Evolutionary conservation across 805 yeast species (phyloP), one percentile per base, ranked within the genome.

Genomic region (Tetrapisispora pingtungensis): DNA sequence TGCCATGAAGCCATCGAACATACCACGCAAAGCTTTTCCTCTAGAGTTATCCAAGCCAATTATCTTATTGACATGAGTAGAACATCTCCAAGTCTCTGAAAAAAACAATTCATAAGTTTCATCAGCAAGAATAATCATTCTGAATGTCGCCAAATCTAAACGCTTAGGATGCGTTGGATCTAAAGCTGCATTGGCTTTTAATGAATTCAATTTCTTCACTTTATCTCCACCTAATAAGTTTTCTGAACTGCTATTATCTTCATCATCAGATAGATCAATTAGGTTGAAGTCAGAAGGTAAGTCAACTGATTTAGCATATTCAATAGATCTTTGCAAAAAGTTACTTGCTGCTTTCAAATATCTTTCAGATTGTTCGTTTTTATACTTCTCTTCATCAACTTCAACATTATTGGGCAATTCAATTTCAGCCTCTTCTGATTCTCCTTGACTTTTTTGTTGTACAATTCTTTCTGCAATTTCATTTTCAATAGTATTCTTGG

Each of bases 61-160:
- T 32, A 74, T 77, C 50, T 75, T 74, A 45, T 76, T 74, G 40
- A 85, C 70, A 57, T 84, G 86, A 42, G 85, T 73, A 0, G 90
- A 75, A n/a, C 70, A 62, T 45, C 83, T 72, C 30, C 87, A 67
- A 0, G 88, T 81, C 22, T 71, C 68, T 13, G 85, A 72, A 65
- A 93, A 93, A 49, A 90, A 78, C 34, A 83, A 69, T 61, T 93
- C 97, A 53, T 87, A 83, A 0, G 96, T 84, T 56, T 88, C 97
- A 60, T 89, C 96, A 0, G 97, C 97, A 6, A 90, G 68, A 6
- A 93, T 68, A 1, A 93, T 94, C 98, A 90, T 90, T 49, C 97
- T 70, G 66, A 90, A 90, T 0, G 96, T 88, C 0, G 97, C 86
- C 15, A 87, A 67, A 43, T 83, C 84, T 42, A 89, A 72, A 46